A percentile compares a stretch with the other conserved stretches of the same genome.
These are phyloP conservation scores for Pythium sukuiense DNA, from an alignment of 352 stramenopile genomes.

Conservation along the genomic window DNA sequence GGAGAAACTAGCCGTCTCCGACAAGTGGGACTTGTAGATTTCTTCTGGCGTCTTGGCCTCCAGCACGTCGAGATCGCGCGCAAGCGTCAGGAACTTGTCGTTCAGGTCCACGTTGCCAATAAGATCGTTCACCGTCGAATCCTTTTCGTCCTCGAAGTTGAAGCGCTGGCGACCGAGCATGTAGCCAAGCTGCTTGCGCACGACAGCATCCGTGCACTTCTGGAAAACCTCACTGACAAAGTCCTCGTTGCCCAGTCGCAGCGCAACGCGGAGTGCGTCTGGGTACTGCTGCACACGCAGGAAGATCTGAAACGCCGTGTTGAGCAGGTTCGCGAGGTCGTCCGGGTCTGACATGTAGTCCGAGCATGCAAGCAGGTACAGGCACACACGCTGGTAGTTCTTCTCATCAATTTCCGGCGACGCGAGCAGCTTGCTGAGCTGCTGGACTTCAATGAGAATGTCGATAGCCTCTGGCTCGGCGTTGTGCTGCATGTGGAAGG, in stretches of 20 bases:
- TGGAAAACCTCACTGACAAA: constrained; percentile 78
- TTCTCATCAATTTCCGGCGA: constrained; percentile 95
- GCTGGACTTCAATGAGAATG: constrained; percentile 98
- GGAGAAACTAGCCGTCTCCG: constrained; percentile 91
- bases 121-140: constrained; percentile 90
- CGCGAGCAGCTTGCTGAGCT: constrained; percentile 93
- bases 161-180: constrained; percentile 95
- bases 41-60: constrained; percentile 97
- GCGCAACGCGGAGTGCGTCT: constrained; percentile 96
- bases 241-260: constrained; percentile 89
- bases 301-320: constrained; percentile 96
- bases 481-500: constrained; percentile 99
- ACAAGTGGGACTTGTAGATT: constrained; percentile 99
- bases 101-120: constrained; percentile 97
- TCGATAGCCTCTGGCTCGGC: constrained; percentile 99
- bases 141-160: constrained; percentile 94
- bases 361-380: constrained; percentile 98
- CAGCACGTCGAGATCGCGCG: constrained; percentile 96
- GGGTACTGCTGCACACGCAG: constrained; percentile 92
- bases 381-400: constrained; percentile 98
- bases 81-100: constrained; percentile 96
- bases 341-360: constrained; percentile 99
- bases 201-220: constrained; percentile 64
- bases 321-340: constrained; percentile 91
- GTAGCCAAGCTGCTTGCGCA: constrained; percentile 93